A percentile compares a stretch with the other conserved stretches of the same genome.
These are phyloP conservation scores for Lasiodiplodia theobromae DNA, from an alignment of 2,329 filamentous ascomycete species.

Conservation along the genomic window DNA sequence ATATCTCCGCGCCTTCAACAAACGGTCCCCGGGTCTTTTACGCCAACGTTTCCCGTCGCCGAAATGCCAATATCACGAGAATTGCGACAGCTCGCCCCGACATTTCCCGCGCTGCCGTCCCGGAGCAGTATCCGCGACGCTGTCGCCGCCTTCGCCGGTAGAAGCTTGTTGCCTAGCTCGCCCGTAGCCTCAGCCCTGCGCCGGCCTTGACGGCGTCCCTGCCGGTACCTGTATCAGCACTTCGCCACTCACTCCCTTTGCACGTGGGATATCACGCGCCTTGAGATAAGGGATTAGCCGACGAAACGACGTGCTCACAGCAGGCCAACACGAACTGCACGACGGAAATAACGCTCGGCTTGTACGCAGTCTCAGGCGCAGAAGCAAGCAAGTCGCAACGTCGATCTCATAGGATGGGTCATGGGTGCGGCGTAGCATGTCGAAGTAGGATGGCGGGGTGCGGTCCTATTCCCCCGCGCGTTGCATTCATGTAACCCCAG, in stretches of 20 bases:
- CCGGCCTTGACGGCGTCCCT: background rate
- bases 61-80: background rate
- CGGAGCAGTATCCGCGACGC: background rate
- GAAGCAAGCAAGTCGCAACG: background rate
- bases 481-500: slow-evolving; percentile 18
- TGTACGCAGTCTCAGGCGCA: background rate
- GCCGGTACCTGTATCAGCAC: background rate
- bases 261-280: too few species aligned
- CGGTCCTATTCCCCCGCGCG: slow-evolving; percentile 7
- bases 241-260: background rate
- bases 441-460: background rate
- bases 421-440: background rate
- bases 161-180: background rate
- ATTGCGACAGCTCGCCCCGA: background rate
- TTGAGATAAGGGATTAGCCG: too few species aligned
- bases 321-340: background rate
- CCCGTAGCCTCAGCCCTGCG: background rate
- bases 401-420: background rate
- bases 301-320: background rate
- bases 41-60: slow-evolving; percentile 1
- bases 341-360: too few species aligned
- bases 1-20: background rate
- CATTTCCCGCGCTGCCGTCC: background rate
- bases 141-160: background rate
- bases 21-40: background rate